Conservation (phyloP, 441 rosid genomes). For the Euphorbia corollata region DNA sequence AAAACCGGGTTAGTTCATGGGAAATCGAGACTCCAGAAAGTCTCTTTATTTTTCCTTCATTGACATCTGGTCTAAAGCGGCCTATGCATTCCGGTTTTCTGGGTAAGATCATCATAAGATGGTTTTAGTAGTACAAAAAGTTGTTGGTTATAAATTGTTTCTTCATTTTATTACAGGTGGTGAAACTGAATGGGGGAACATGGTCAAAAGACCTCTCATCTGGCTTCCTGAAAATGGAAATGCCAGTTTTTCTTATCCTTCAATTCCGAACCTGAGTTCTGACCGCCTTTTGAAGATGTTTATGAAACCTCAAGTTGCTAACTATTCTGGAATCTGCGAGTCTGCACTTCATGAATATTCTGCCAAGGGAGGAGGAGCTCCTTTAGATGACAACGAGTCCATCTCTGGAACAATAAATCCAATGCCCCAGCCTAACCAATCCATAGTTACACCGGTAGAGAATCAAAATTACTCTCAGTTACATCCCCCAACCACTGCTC, state of each 20-base stretch:
- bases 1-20: constrained; percentile 90
- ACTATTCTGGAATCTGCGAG: constrained; percentile 27
- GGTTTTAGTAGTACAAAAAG: neutral
- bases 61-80: constrained; percentile 87
- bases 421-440: constrained; percentile 36
- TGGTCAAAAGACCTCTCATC: constrained; percentile 64
- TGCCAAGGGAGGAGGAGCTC: constrained; percentile 26
- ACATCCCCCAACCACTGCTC: constrained; percentile 25
- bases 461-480: constrained; percentile 26
- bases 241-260: constrained; percentile 46
- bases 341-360: constrained; percentile 35
- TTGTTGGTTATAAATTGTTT: neutral
- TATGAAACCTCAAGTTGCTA: constrained; percentile 51
- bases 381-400: constrained; percentile 40
- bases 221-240: constrained; percentile 49
- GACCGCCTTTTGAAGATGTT: constrained; percentile 36
- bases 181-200: constrained; percentile 76
- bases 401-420: constrained; percentile 35
- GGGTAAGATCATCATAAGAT: constrained; percentile 34
- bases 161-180: constrained; percentile 33
- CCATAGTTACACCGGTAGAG: constrained; percentile 26
- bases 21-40: constrained; percentile 97
- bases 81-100: constrained; percentile 57
- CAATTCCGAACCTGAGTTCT: constrained; percentile 29
- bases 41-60: constrained; percentile 85